Evolutionary conservation across 495 filamentous ascomycete genomes (phyloP).

Genomic region (Chaetomium cochliodes): DNA sequence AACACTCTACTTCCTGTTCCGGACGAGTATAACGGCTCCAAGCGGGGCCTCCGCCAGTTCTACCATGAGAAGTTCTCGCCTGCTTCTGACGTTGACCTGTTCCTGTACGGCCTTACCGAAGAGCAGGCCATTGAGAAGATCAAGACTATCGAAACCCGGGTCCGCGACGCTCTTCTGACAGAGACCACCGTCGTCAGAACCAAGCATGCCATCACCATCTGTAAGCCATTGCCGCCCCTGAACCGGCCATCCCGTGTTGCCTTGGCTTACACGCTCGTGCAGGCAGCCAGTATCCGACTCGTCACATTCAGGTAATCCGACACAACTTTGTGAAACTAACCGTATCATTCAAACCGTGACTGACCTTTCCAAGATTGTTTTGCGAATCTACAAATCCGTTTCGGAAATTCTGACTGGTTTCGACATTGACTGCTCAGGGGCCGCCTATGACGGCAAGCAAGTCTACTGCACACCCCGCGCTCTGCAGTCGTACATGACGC

Average conservation of each 20-base stretch:
- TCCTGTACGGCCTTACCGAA: conserved; percentile 74
- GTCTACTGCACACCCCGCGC: conserved; percentile 71
- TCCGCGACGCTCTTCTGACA: conserved; percentile 69
- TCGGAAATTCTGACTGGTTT: conserved; percentile 82
- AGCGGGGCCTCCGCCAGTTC: conserved; percentile 65
- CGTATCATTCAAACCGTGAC: neutral
- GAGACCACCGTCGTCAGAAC: conserved; percentile 76
- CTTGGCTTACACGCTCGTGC: conserved; percentile 2
- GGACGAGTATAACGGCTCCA: conserved; percentile 58
- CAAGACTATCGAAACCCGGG: conserved; percentile 66
- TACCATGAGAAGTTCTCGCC: conserved; percentile 78
- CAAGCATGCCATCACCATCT: conserved; percentile 80
- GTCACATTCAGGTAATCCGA: conserved; percentile 61
- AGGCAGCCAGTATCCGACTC: conserved; percentile 74
- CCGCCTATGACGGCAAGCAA: conserved; percentile 73
- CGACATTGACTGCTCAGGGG: conserved; percentile 79
- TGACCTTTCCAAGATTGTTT: conserved; percentile 61
- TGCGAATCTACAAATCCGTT: conserved; percentile 76
- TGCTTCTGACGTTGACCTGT: conserved; percentile 81
- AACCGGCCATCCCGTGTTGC: neutral
- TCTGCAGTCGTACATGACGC: conserved; percentile 71
- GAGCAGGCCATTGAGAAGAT: conserved; percentile 77
- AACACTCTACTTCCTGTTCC: conserved; percentile 74
- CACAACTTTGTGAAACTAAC: no score
- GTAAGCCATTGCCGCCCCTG: conserved; percentile 24